phyloP scores from a whole-genome alignment of 2,329 filamentous ascomycete species.

The Penicillium verrucosum region DNA sequence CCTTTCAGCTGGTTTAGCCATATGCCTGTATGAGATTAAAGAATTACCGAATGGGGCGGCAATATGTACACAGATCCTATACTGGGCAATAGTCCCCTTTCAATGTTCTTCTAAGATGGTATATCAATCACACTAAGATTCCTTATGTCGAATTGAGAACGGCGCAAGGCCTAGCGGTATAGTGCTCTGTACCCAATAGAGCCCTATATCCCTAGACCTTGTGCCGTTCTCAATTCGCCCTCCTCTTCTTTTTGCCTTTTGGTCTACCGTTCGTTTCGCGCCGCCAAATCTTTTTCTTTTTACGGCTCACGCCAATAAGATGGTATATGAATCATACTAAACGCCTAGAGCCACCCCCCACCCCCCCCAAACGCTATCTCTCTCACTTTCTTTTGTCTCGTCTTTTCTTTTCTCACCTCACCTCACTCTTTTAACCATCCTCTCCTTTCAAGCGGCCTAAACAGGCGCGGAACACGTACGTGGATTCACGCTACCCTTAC shows the following conservation, averaged over 20 bases:
- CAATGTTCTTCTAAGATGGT: not conserved
- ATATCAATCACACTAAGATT: not conserved
- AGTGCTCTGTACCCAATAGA: not conserved
- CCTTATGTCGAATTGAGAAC: accelerated
- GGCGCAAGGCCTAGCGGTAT: not conserved
- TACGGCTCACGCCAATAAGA: no score
- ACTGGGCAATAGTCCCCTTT: not conserved
- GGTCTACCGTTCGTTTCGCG: not conserved
- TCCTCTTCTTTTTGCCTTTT: not conserved
- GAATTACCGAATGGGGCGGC: not conserved
- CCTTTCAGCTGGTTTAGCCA: not conserved
- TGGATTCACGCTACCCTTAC: no score
- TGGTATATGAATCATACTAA: no score
- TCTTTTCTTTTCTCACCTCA: no score
- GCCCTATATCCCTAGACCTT: not conserved
- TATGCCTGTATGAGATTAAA: not conserved
- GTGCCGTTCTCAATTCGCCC: not conserved
- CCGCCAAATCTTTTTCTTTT: no score
- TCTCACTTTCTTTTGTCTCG: no score
- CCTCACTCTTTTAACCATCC: no score
- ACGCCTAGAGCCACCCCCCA: no score
- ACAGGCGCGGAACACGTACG: no score
- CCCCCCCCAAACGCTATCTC: no score
- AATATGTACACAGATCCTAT: not conserved
- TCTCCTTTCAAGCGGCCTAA: no score